These are phyloP conservation scores for Edaphochlamys debaryana DNA, from an alignment of 139 green algal species.

Conservation along the genomic window DNA sequence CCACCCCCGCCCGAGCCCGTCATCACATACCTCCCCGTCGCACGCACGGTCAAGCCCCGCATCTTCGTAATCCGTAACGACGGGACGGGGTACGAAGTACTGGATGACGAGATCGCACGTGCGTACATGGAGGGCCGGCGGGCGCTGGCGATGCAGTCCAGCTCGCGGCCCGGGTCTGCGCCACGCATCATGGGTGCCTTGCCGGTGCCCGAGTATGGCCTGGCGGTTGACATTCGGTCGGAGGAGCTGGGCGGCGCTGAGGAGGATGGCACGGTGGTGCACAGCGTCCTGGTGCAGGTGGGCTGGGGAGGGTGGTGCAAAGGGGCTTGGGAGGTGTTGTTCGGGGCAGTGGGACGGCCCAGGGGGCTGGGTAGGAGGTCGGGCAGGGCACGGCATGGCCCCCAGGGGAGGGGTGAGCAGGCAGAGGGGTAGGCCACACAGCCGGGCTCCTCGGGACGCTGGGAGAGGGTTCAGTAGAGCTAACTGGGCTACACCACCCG, in stretches of 20 bases:
- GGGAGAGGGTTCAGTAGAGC: no score
- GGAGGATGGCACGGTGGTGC: conserved; percentile 31
- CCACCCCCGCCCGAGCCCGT: conserved; percentile 39
- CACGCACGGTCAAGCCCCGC: conserved; percentile 48
- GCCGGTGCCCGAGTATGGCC: background rate
- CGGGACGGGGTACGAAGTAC: conserved; percentile 60
- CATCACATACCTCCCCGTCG: conserved; percentile 36
- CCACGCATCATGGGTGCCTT: no score
- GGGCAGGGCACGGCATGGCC: no score
- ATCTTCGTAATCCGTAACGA: conserved; percentile 62
- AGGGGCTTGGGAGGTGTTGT: no score
- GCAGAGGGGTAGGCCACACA: no score
- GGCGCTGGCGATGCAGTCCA: background rate
- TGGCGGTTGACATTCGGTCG: background rate
- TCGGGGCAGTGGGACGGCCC: no score
- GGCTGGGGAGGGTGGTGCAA: no score
- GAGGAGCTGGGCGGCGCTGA: conserved; percentile 30
- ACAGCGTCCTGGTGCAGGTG: conserved; percentile 29
- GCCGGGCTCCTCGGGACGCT: no score
- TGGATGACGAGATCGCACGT: conserved; percentile 42
- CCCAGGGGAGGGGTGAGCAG: no score
- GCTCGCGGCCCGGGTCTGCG: background rate
- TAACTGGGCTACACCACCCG: no score
- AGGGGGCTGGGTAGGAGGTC: no score
- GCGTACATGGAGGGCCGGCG: background rate